Percentiles rank a stretch among this genome's conserved stretches.
Evolutionary conservation across 129 eudicot species (phyloP).

Genomic region (Dittrichia graveolens): DNA sequence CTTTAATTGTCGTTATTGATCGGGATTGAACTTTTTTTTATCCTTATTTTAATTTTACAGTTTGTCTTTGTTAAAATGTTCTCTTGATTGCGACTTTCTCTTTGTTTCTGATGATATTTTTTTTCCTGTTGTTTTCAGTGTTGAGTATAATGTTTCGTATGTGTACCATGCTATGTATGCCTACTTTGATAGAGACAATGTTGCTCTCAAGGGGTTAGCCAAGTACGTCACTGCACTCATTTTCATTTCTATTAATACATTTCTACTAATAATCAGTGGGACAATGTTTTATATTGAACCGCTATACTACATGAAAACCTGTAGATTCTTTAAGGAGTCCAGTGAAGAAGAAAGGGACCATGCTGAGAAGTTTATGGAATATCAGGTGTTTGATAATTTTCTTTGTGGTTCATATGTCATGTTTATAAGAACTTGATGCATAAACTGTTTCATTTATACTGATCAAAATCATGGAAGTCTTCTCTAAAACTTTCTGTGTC

Average conservation of each 20-base stretch:
- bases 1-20: slow-evolving; percentile 10
- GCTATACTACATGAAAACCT: not conserved
- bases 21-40: slow-evolving; percentile 9
- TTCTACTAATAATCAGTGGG: not conserved
- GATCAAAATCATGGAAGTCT: not conserved
- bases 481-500: not conserved
- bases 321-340: slow-evolving; percentile 88
- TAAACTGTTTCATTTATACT: not conserved
- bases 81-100: slow-evolving; percentile 24
- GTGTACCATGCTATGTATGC: slow-evolving; percentile 96
- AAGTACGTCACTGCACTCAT: slow-evolving; percentile 49
- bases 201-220: slow-evolving; percentile 92
- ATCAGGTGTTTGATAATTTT: slow-evolving; percentile 61
- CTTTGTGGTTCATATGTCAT: slow-evolving; percentile 1
- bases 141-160: slow-evolving; percentile 92
- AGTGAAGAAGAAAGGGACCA: slow-evolving; percentile 93
- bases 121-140: slow-evolving; percentile 51
- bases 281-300: not conserved
- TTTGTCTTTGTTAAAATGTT: not conserved
- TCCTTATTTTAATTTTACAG: not conserved
- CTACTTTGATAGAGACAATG: slow-evolving; percentile 91
- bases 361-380: slow-evolving; percentile 95
- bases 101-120: slow-evolving; percentile 3
- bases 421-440: not conserved
- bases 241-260: not conserved